Evolutionary conservation across 1,284 basidiomycete species (phyloP).

Genomic region (Microbotryum violaceum): DNA sequence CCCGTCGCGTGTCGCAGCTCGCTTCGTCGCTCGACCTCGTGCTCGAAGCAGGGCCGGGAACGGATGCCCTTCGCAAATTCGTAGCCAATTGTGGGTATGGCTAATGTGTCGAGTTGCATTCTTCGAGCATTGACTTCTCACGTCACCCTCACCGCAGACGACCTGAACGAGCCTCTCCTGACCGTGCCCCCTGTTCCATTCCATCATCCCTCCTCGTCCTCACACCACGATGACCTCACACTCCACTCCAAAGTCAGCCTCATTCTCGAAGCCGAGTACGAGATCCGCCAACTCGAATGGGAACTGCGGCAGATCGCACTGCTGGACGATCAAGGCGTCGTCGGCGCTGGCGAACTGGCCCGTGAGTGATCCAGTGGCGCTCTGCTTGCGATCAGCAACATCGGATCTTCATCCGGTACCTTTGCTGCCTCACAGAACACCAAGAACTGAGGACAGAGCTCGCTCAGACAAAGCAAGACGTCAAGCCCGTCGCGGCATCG

Average conservation of each 20-base stretch:
- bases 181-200: slow-evolving; percentile 15
- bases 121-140: not conserved
- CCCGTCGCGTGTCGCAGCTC: slow-evolving; percentile 22
- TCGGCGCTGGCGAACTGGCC: slow-evolving; percentile 31
- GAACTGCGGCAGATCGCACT: slow-evolving; percentile 34
- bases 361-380: slow-evolving; percentile 14
- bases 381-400: no score
- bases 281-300: slow-evolving; percentile 32
- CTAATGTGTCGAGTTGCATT: not conserved
- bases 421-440: slow-evolving; percentile 13
- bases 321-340: slow-evolving; percentile 31
- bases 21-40: slow-evolving; percentile 16
- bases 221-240: slow-evolving; percentile 8
- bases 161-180: slow-evolving; percentile 34
- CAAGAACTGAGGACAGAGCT: slow-evolving; percentile 17
- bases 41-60: slow-evolving; percentile 21
- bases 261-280: slow-evolving; percentile 35
- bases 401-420: no score
- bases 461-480: not conserved
- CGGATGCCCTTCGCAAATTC: slow-evolving; percentile 33
- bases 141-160: slow-evolving; percentile 21
- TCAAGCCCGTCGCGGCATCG: slow-evolving; percentile 4
- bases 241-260: slow-evolving; percentile 29
- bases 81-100: slow-evolving; percentile 30
- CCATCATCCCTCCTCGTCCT: not conserved